phyloP scores from a whole-genome alignment of 2,329 filamentous ascomycete genomes.

The Neonectria ditissima region DNA sequence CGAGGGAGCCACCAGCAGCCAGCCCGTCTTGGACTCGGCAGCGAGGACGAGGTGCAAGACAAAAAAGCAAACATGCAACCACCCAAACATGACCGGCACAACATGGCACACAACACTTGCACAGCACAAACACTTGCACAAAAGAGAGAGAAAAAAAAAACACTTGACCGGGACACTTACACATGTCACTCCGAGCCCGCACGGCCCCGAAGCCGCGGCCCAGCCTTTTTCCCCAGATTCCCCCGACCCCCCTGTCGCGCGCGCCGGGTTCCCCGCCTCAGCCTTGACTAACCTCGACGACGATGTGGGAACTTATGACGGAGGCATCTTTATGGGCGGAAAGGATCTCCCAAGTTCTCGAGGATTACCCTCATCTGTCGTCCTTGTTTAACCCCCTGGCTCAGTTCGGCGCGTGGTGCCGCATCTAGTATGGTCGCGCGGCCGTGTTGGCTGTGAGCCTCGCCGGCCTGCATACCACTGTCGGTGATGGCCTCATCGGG shows the following conservation, averaged over 20 bases:
- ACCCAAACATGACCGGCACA: not conserved
- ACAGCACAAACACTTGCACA: not conserved
- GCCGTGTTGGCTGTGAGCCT: conserved; percentile 14
- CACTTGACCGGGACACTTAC: not conserved
- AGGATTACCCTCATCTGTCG: not conserved
- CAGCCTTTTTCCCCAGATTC: conserved; percentile 15
- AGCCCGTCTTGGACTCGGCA: not conserved
- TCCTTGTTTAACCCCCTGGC: not conserved
- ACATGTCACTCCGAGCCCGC: conserved; percentile 16
- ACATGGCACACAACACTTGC: not conserved
- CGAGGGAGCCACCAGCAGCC: too few species aligned
- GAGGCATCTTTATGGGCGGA: too few species aligned
- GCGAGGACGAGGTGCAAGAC: not conserved
- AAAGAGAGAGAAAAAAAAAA: too few species aligned
- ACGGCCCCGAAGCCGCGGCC: conserved; percentile 14
- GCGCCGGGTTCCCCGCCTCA: conserved; percentile 8
- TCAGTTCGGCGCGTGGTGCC: conserved; percentile 7
- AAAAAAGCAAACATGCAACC: not conserved
- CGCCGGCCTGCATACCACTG: too few species aligned
- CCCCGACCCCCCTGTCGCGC: not conserved
- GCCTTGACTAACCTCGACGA: too few species aligned
- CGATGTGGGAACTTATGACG: not conserved
- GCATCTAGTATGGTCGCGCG: conserved; percentile 23
- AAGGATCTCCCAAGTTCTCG: not conserved
- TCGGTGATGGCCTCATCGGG: not conserved